Conservation (phyloP, 495 filamentous ascomycete species). For the Neurospora sp. region DNA sequence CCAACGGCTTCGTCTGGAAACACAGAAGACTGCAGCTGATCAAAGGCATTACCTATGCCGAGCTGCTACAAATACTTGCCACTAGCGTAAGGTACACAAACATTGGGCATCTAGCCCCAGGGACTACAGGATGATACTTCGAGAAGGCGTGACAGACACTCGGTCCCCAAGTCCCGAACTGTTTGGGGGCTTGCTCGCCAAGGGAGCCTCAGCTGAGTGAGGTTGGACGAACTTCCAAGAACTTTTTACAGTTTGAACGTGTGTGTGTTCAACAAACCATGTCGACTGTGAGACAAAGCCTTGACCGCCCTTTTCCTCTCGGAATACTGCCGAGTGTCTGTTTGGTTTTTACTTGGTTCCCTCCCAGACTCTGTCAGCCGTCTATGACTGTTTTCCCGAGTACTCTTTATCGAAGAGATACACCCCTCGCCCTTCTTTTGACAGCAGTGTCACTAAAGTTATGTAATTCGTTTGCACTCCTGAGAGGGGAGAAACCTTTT, state of each 20-base stretch:
- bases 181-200: neutral
- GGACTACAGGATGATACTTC: neutral
- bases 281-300: neutral
- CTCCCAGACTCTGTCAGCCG: neutral
- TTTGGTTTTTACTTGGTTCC: neutral
- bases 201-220: neutral
- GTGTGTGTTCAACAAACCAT: neutral
- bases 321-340: neutral
- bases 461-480: neutral
- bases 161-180: neutral
- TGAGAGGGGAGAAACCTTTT: neutral
- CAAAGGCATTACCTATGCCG: neutral
- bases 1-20: neutral
- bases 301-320: neutral
- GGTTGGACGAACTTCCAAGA: neutral
- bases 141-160: neutral
- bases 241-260: neutral
- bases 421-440: neutral
- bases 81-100: neutral
- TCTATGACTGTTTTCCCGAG: neutral
- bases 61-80: neutral
- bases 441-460: neutral
- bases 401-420: neutral
- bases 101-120: neutral
- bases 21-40: neutral